Base-by-base conservation (phyloP, 768 basidiomycete genomes). In the Suillus fuscotomentosus region DNA sequence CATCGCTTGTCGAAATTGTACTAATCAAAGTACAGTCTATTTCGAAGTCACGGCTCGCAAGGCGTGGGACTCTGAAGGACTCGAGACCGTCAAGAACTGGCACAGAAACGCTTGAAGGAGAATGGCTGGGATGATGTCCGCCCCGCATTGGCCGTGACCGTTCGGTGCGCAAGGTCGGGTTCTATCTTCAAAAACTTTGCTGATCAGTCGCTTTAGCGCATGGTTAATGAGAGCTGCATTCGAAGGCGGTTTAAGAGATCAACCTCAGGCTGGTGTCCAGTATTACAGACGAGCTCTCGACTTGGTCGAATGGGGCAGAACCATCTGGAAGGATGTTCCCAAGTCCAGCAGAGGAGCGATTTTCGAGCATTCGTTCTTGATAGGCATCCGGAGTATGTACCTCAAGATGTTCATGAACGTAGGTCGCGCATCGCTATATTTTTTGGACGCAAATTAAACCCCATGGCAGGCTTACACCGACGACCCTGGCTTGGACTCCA, bases 91-190 rank as follows among this genome's bases (percentile, higher is more conserved):
- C 9, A 75, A 71, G 8, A 60, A n/a, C 63, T 69, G 13, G 75
- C 72, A 1, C 65, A 68, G 13, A 60, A 68, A 42, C 70, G 74
- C 13, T 51, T 70, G 22, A 31, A 54, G 5, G 53, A 65, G 9
- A 60, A 70, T 48, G 74, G 74, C 1, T 78, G 76, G 77, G 63
- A 73, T 41, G 47, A 55, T n/a, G 67, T 71, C 17, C 72, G 75
- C 9, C 74, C 71, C 2, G 80, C 81, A 3, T 65, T 83, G 31
- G 47, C 78, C 3, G 66, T 70, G 5, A 82, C 81, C 22, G 68
- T 81, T 45, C 70, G 82, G 81, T 79, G 65, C 13, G 74, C 63
- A 13, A 27, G 10, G 10, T 11, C 17, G 2, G 24, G 8, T 20
- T n/a, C 6, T 15, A 5, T 31, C 15, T 24, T 50, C 6, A 24